Conservation (phyloP, 176 grass and related monocot genomes). For the Neostapfia colusana region DNA sequence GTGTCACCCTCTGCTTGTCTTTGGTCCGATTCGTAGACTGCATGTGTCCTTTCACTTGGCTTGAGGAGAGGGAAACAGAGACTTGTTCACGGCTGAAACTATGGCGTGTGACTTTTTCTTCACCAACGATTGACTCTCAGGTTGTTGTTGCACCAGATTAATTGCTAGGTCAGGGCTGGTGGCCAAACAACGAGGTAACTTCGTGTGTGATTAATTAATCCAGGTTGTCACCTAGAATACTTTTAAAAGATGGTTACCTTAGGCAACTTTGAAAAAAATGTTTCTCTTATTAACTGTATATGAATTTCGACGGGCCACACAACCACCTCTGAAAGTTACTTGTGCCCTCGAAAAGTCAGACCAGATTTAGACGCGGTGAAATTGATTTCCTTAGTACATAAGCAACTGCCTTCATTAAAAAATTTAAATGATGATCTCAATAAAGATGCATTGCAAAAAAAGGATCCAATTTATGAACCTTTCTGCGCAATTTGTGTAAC, state of each 20-base stretch:
- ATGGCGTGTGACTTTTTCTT: constrained; percentile 18
- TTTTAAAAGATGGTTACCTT: background rate
- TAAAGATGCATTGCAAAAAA: background rate
- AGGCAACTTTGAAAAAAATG: constrained; percentile 17
- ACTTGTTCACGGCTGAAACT: constrained; percentile 19
- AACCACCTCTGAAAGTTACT: constrained; percentile 6
- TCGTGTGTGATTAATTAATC: constrained; percentile 1
- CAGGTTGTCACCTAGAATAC: constrained; percentile 2
- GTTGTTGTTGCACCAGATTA: constrained; percentile 15
- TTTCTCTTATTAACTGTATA: constrained; percentile 2
- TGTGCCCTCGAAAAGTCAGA: background rate
- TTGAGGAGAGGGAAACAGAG: background rate
- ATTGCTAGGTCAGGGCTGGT: constrained; percentile 42
- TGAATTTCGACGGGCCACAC: background rate
- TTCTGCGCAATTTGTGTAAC: background rate
- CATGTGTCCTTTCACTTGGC: constrained; percentile 3
- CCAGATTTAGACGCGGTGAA: background rate
- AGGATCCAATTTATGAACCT: background rate
- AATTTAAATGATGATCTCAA: background rate
- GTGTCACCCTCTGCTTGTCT: background rate
- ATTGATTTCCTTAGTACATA: background rate
- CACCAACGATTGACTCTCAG: background rate
- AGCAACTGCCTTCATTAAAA: background rate
- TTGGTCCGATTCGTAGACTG: background rate
- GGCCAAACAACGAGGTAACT: constrained; percentile 30